Evolutionary conservation across 2,329 filamentous ascomycete species (phyloP), one percentile per base, ranked within the genome.

Genomic region (Incumbomyces lentus): DNA sequence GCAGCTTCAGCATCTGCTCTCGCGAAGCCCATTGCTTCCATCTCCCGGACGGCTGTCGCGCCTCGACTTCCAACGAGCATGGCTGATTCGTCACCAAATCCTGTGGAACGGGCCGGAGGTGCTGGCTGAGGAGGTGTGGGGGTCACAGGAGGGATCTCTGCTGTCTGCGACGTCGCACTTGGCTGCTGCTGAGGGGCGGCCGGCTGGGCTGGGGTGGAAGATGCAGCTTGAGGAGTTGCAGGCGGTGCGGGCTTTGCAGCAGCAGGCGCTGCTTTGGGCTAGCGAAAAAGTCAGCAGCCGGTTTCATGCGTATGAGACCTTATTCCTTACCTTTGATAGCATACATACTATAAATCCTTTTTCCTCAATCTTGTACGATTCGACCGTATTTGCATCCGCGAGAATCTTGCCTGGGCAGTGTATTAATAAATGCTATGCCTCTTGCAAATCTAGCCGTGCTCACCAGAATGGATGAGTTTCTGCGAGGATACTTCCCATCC

Each of bases 271-370:
- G 80, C 68, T 73, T 95, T 95, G 55, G 86, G 84, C 80, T 90
- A 61, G 49, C 44, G 40, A 29, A 3, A n/a, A 26, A 8, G 22
- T 26, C 22, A 26, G 22, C 5, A 8, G 8, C 22, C 22, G 8
- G 22, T 5, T 26, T 8, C 22, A 26, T 26, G 22, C 22, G 4
- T 26, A 26, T 26, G 22, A 26, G 22, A 8, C 8, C 8, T 26
- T 26, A 26, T 8, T 26, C 52, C 67, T 53, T 72, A 94, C 89
- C 85, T 96, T 96, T 64, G 86, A 87, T 59, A 94, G 82, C 81
- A 98, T 95, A 72, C 92, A 98, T 51, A 98, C 92, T 60, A 98
- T 88, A 66, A 96, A 98, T 32, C 92, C 92, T 76, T 96, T 98
- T 77, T 96, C 92, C 69, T 98, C 90, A 54, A 98, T 96, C 70